These are phyloP conservation scores for Hortaea werneckii DNA, from an alignment of 2,329 filamentous ascomycete species.

Conservation along the genomic window DNA sequence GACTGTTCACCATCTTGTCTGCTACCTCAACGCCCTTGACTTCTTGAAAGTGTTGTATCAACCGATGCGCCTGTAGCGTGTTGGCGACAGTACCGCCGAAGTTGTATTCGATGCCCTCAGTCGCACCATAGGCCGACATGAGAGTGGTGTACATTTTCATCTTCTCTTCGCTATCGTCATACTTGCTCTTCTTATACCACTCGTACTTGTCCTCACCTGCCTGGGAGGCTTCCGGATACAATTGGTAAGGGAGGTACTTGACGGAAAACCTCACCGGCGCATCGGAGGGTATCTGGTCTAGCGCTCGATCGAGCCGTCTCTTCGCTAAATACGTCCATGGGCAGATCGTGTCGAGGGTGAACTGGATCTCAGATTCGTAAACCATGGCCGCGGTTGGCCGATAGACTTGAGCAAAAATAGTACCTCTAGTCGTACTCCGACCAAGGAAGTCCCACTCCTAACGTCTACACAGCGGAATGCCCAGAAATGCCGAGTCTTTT, in stretches of 20 bases:
- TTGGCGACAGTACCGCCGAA: constrained; percentile 52
- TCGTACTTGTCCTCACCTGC: constrained; percentile 45
- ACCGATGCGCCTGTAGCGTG: constrained; percentile 49
- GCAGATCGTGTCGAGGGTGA: constrained; percentile 56
- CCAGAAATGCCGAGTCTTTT: too few species aligned
- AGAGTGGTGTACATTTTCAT: constrained; percentile 46
- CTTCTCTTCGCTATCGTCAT: constrained; percentile 44
- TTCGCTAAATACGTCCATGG: constrained; percentile 45
- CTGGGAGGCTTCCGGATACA: constrained; percentile 43
- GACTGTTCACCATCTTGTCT: constrained; percentile 39
- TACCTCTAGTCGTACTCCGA: too few species aligned
- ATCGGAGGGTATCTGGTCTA: constrained; percentile 31
- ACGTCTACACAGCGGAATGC: too few species aligned
- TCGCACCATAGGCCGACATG: constrained; percentile 46
- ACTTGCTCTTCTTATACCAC: constrained; percentile 47
- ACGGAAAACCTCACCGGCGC: constrained; percentile 45
- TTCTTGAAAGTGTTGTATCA: constrained; percentile 49
- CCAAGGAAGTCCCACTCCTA: too few species aligned
- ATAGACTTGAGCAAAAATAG: too few species aligned
- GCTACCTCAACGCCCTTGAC: constrained; percentile 35
- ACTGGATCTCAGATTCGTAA: constrained; percentile 50
- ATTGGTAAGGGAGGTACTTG: constrained; percentile 50
- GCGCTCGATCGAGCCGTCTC: constrained; percentile 35
- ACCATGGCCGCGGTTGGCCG: constrained; percentile 24
- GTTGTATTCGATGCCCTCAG: constrained; percentile 43